A percentile compares a stretch with the other conserved stretches of the same genome.
Conservation (phyloP, 164 flowering plant species). For the Chimonanthus salicifolius region DNA sequence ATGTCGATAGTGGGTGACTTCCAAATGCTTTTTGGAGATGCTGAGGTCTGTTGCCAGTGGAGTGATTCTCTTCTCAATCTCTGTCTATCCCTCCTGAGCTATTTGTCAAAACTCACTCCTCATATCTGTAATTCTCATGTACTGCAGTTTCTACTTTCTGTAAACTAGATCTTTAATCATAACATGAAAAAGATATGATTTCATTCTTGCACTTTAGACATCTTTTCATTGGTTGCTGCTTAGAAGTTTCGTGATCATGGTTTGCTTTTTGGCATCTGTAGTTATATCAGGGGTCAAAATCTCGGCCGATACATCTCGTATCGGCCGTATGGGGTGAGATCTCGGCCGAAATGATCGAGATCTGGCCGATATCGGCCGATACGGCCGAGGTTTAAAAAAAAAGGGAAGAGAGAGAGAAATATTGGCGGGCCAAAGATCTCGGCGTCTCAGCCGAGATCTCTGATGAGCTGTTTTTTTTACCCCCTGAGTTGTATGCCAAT, state of each 20-base stretch:
- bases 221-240: background rate
- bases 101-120: background rate
- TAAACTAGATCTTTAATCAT: background rate
- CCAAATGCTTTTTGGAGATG: background rate
- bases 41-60: background rate
- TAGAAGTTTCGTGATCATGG: background rate
- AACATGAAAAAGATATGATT: background rate
- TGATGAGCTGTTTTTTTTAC: too few relatives aligned
- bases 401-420: too few relatives aligned
- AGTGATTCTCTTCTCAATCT: background rate
- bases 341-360: too few relatives aligned
- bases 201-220: background rate
- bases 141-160: background rate
- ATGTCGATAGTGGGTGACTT: background rate
- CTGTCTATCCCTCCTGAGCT: slow-evolving; percentile 5
- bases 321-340: too few relatives aligned
- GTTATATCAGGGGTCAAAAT: too few relatives aligned
- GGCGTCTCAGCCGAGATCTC: too few relatives aligned
- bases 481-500: too few relatives aligned
- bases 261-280: background rate
- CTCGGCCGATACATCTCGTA: too few relatives aligned
- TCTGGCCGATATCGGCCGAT: too few relatives aligned
- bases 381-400: too few relatives aligned
- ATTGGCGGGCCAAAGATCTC: too few relatives aligned
- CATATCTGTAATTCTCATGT: background rate